Percentiles rank a stretch among this genome's conserved stretches.
phyloP scores from a whole-genome alignment of 139 green algal genomes.

The Dunaliella primolecta region DNA sequence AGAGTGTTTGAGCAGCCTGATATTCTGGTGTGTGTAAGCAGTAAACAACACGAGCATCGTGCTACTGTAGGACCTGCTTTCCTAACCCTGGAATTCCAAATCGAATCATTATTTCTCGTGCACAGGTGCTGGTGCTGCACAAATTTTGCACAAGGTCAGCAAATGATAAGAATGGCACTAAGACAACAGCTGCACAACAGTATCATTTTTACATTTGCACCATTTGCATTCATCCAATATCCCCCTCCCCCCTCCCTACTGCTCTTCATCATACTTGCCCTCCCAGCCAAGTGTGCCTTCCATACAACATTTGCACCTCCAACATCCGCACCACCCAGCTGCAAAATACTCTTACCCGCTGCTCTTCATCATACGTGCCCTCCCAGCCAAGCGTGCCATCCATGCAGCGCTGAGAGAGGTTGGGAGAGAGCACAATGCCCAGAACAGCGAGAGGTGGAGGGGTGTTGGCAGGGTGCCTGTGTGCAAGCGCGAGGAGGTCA shows the following conservation, averaged over 20 bases:
- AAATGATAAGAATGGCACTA: neutral
- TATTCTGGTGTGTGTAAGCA: neutral
- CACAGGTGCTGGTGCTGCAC: neutral
- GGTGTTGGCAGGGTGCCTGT: too few relatives aligned
- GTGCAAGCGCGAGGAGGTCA: too few relatives aligned
- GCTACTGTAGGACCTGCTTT: neutral
- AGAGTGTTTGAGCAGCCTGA: neutral
- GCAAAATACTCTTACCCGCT: too few relatives aligned
- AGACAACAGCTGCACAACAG: neutral
- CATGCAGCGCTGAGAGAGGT: conserved; percentile 29
- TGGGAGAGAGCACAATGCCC: conserved; percentile 35
- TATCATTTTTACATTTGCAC: neutral
- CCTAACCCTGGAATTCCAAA: neutral
- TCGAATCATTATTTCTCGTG: neutral
- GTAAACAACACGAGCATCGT: neutral
- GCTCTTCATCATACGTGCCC: conserved; percentile 39
- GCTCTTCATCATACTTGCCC: too few relatives aligned
- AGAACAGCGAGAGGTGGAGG: too few relatives aligned
- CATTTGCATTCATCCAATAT: conserved; percentile 8
- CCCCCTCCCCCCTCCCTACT: conserved; percentile 22
- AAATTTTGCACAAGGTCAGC: neutral
- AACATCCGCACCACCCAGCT: too few relatives aligned
- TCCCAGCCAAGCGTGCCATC: conserved; percentile 40
- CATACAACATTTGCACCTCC: conserved; percentile 32
- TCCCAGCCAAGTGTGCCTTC: neutral